Base-by-base conservation (phyloP, 371 early-diverging fungal species). In the Actinomortierella wolfii region DNA sequence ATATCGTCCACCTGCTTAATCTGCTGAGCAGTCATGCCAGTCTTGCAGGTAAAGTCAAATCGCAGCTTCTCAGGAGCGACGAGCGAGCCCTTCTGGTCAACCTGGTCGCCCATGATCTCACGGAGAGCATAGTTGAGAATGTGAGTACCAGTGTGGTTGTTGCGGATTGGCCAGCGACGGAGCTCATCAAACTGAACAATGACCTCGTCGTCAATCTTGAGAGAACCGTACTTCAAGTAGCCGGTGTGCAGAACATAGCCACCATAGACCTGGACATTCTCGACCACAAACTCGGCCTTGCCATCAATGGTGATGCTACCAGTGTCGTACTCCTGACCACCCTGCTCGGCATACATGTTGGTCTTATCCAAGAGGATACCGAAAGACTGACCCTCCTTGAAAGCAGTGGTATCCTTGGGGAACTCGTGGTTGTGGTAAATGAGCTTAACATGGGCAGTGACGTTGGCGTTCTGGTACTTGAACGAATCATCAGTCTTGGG, bases 71-170 rank as follows among this genome's bases (percentile, higher is more conserved):
- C 97, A 40, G 94, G 90, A 18, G 98, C 90, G 39, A 99, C 99
- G 46, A 99, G 86, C 29, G 99, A 98, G 25, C 99, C 99, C 81
- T 94, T 94, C 81, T 99, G 99, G 66, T 96, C 97, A 44, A 94
- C 82, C 43, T 76, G 69, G 29, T 81, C 88, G 40, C 87, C 88
- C 45, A 97, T 76, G 6, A 94, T 88, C 63, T 89, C 79, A 56
- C 94, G 87, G 55, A 99, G 87, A 11, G 96, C 97, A 82, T 81
- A 95, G 89, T 99, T 98, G 53, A 99, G 89, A 57, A 99, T 88
- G 78, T 99, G 99, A 3, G 99, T 99, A 48, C 89, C 92, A 42
- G 99, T 95, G 82, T 99, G 99, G 86, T 99, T 98, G 86, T 92
- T 93, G 69, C 92, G 89, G 59, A 99, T 83, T 15, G 93, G 93